Conservation (phyloP, 2,329 filamentous ascomycete species). For the Orbilia ellipsospora region DNA sequence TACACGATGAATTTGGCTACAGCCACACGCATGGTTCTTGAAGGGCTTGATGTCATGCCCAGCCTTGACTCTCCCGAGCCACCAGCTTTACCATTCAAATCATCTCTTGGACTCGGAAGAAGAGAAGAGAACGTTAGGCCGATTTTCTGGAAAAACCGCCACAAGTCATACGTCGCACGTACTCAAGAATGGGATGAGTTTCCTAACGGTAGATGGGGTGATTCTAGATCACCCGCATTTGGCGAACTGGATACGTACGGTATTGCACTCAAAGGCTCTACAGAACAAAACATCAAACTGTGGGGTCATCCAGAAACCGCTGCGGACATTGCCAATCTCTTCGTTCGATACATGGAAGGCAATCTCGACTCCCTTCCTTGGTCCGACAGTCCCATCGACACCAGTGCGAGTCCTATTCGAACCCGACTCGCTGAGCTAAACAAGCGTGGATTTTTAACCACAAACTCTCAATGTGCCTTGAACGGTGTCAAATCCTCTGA, state of each 20-base stretch:
- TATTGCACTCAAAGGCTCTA: slow-evolving; percentile 91
- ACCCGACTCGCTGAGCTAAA: slow-evolving; percentile 83
- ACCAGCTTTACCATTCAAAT: slow-evolving; percentile 94
- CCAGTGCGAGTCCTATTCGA: slow-evolving; percentile 82
- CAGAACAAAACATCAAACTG: slow-evolving; percentile 92
- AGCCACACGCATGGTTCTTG: slow-evolving; percentile 90
- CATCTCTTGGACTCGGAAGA: slow-evolving; percentile 87
- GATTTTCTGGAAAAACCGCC: slow-evolving; percentile 98
- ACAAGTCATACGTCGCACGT: slow-evolving; percentile 92
- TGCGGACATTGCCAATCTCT: slow-evolving; percentile 82
- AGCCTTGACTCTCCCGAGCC: slow-evolving; percentile 80
- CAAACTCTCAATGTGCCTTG: slow-evolving; percentile 97
- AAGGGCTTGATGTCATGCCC: slow-evolving; percentile 85
- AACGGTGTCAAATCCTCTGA: slow-evolving; percentile 89
- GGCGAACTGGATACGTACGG: slow-evolving; percentile 95
- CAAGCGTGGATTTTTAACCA: slow-evolving; percentile 85
- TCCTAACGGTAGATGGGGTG: slow-evolving; percentile 98
- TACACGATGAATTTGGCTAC: slow-evolving; percentile 99
- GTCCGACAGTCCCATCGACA: slow-evolving; percentile 88
- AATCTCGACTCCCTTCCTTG: slow-evolving; percentile 86
- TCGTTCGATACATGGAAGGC: slow-evolving; percentile 84
- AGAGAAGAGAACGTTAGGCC: slow-evolving; percentile 95
- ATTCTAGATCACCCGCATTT: slow-evolving; percentile 94
- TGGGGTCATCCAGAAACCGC: slow-evolving; percentile 88
- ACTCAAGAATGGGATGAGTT: slow-evolving; percentile 99